These are phyloP conservation scores for Knufia petricola DNA, from an alignment of 2,329 filamentous ascomycete genomes.

Conservation along the genomic window DNA sequence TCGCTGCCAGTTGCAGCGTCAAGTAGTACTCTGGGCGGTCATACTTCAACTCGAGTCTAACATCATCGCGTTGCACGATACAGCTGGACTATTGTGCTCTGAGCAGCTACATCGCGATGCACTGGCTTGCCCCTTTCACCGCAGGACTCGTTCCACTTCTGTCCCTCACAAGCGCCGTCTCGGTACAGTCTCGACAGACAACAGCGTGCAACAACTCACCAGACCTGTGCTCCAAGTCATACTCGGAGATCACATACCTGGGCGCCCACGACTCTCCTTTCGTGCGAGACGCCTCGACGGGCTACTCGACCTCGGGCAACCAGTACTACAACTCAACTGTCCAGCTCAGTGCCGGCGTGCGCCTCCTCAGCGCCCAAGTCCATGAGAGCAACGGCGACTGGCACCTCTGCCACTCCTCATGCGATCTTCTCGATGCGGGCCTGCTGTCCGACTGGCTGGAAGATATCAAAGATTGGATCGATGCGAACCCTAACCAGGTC, in stretches of 20 bases:
- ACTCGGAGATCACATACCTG: slow-evolving; percentile 68
- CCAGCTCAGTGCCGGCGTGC: slow-evolving; percentile 61
- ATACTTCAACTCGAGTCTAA: no score
- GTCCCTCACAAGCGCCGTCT: neutral
- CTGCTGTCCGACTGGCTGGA: slow-evolving; percentile 54
- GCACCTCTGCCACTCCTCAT: slow-evolving; percentile 61
- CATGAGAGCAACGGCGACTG: slow-evolving; percentile 52
- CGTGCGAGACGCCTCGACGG: slow-evolving; percentile 53
- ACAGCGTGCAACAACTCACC: slow-evolving; percentile 74
- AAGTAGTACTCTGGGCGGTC: no score
- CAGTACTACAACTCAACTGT: slow-evolving; percentile 62
- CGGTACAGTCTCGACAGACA: slow-evolving; percentile 17
- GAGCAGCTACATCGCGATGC: neutral
- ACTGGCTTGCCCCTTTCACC: neutral
- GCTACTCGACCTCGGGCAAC: slow-evolving; percentile 57
- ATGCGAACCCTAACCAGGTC: slow-evolving; percentile 61
- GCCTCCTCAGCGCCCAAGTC: slow-evolving; percentile 62
- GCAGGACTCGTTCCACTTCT: slow-evolving; percentile 1
- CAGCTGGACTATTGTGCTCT: neutral
- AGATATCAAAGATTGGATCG: slow-evolving; percentile 59
- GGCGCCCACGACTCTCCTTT: slow-evolving; percentile 69
- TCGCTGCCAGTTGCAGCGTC: no score
- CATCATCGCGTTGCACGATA: no score
- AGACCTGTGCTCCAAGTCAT: slow-evolving; percentile 57
- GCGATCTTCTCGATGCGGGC: slow-evolving; percentile 60